Conservation (phyloP, 768 basidiomycete species). For the Leccinum incarnatum region DNA sequence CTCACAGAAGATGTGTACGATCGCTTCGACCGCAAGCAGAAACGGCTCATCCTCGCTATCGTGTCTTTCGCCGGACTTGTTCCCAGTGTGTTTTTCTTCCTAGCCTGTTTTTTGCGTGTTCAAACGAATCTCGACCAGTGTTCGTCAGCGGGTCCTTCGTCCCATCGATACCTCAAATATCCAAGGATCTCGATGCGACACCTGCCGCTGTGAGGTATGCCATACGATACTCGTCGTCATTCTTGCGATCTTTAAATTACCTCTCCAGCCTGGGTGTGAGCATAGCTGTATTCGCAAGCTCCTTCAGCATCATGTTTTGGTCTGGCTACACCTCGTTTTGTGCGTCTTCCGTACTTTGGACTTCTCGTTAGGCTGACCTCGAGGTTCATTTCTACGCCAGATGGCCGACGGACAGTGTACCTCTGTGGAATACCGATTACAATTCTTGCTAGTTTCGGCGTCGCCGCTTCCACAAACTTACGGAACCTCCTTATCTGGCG, state of each 20-base stretch:
- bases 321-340: constrained; percentile 52
- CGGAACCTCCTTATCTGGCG: constrained; percentile 54
- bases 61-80: constrained; percentile 62
- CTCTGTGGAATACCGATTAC: constrained; percentile 58
- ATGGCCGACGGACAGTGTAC: constrained; percentile 64
- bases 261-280: constrained; percentile 46
- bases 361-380: not conserved
- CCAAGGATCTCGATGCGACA: constrained; percentile 58
- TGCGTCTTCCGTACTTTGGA: not conserved
- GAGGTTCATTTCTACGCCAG: constrained; percentile 30
- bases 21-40: constrained; percentile 53
- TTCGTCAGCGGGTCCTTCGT: constrained; percentile 69
- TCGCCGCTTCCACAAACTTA: constrained; percentile 45
- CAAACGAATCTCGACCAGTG: constrained; percentile 38
- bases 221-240: not conserved
- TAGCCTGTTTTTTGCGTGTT: not conserved
- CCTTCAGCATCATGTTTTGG: constrained; percentile 47
- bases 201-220: constrained; percentile 54
- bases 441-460: constrained; percentile 57
- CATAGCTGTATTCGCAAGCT: constrained; percentile 44
- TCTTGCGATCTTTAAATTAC: not conserved
- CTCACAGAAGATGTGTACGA: constrained; percentile 44
- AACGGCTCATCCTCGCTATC: constrained; percentile 53
- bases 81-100: constrained; percentile 44
- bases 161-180: constrained; percentile 72